These are phyloP conservation scores for Pyrenochaeta sp. DNA, from an alignment of 2,329 filamentous ascomycete genomes.

Conservation along the genomic window DNA sequence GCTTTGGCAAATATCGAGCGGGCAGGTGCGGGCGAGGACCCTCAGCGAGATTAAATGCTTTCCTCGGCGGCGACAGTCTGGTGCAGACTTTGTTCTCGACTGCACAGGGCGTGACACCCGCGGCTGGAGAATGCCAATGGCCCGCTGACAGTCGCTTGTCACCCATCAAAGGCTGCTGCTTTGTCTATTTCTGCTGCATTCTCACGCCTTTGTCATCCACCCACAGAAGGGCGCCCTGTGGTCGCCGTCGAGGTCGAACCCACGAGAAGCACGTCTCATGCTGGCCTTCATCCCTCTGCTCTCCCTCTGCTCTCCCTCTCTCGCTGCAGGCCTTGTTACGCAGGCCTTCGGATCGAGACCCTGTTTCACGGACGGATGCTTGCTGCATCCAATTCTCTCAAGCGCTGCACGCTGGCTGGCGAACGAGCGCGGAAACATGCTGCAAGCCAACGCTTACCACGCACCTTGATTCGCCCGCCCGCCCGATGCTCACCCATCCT, in stretches of 20 bases:
- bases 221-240: not conserved
- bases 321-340: not conserved
- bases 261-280: constrained; percentile 15
- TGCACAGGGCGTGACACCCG: constrained; percentile 1
- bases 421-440: constrained; percentile 1
- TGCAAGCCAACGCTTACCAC: constrained; percentile 7
- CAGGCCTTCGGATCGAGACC: constrained; percentile 11
- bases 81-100: not conserved
- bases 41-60: constrained; percentile 1
- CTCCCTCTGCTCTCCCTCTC: no score
- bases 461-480: constrained; percentile 4
- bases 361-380: constrained; percentile 10
- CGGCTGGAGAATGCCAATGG: not conserved
- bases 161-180: constrained; percentile 1
- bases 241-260: no score
- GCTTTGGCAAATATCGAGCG: constrained; percentile 18
- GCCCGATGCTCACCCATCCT: constrained; percentile 10
- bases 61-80: not conserved
- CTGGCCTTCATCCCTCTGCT: not conserved
- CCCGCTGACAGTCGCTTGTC: constrained; percentile 2
- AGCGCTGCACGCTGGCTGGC: constrained; percentile 18
- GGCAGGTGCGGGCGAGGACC: constrained; percentile 8
- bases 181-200: not conserved
- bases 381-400: constrained; percentile 6
- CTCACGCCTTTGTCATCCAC: constrained; percentile 14